A percentile compares a stretch with the other conserved stretches of the same genome.
phyloP scores from a whole-genome alignment of 2,329 filamentous ascomycete species.

The Aureobasidium mangrovei region DNA sequence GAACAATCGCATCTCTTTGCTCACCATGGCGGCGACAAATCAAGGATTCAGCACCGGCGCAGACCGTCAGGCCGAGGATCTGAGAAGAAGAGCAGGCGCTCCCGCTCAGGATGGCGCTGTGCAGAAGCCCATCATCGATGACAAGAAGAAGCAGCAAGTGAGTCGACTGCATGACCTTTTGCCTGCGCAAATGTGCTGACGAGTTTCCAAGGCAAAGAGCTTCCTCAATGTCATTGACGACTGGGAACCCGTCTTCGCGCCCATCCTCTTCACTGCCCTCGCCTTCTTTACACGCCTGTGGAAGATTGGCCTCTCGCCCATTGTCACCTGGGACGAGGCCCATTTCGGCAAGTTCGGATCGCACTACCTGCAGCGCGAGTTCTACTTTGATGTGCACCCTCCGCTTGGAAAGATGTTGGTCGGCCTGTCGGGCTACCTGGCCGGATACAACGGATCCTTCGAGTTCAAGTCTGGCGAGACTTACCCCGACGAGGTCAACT shows the following conservation, averaged over 20 bases:
- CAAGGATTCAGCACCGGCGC: constrained; percentile 9
- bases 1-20: not conserved
- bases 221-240: constrained; percentile 55
- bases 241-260: constrained; percentile 55
- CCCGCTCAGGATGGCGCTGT: constrained; percentile 8
- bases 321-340: constrained; percentile 69
- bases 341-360: constrained; percentile 97
- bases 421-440: constrained; percentile 88
- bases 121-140: constrained; percentile 7
- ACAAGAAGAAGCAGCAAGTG: constrained; percentile 13
- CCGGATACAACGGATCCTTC: constrained; percentile 97
- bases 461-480: constrained; percentile 98
- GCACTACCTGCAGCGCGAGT: constrained; percentile 97
- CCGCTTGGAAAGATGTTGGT: constrained; percentile 98
- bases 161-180: not conserved
- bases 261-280: constrained; percentile 53
- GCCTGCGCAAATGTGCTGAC: not conserved
- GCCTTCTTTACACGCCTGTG: constrained; percentile 60
- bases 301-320: constrained; percentile 59
- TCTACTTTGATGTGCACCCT: constrained; percentile 97
- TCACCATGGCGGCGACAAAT: constrained; percentile 10
- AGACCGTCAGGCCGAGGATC: constrained; percentile 2
- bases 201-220: constrained; percentile 36
- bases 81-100: constrained; percentile 8
- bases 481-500: constrained; percentile 89